A percentile compares a stretch with the other conserved stretches of the same genome.
Evolutionary conservation across 116 monocot genomes (phyloP).

Genomic region (Phalaenopsis hybrid): DNA sequence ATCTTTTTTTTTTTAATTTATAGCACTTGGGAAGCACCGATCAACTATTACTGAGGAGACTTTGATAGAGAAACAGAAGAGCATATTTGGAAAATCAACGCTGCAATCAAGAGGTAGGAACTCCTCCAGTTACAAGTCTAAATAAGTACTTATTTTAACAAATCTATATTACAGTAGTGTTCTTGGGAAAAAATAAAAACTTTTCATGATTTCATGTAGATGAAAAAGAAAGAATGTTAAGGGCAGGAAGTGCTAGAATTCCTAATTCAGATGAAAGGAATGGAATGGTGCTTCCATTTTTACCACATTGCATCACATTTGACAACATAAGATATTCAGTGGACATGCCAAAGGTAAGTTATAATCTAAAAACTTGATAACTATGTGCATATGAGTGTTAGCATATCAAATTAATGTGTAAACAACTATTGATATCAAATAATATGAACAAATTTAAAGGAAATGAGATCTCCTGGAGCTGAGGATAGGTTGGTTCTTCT

Average conservation of each 20-base stretch:
- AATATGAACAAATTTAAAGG: constrained; percentile 13
- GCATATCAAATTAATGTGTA: too few species aligned
- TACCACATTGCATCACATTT: constrained; percentile 12
- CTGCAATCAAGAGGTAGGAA: too few species aligned
- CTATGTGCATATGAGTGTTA: neutral
- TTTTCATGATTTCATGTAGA: too few species aligned
- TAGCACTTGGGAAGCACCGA: constrained; percentile 7
- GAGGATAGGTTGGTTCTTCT: constrained; percentile 37
- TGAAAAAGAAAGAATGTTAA: too few species aligned
- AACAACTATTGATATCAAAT: too few species aligned
- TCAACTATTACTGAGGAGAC: constrained; percentile 10
- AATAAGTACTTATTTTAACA: too few species aligned
- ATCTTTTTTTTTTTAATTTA: neutral
- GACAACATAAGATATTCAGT: constrained; percentile 14
- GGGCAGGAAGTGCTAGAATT: too few species aligned
- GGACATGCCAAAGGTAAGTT: constrained; percentile 29
- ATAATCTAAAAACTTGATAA: too few species aligned
- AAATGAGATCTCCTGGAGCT: constrained; percentile 44
- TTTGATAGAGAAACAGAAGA: constrained; percentile 12
- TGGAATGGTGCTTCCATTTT: constrained; percentile 19
- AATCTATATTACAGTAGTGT: too few species aligned
- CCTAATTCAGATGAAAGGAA: constrained; percentile 9
- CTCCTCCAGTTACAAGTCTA: too few species aligned
- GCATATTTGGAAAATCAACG: too few species aligned
- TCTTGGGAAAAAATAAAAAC: too few species aligned